phyloP scores from a whole-genome alignment of 2,329 filamentous ascomycete species.

The Dactylellina leptospora region DNA sequence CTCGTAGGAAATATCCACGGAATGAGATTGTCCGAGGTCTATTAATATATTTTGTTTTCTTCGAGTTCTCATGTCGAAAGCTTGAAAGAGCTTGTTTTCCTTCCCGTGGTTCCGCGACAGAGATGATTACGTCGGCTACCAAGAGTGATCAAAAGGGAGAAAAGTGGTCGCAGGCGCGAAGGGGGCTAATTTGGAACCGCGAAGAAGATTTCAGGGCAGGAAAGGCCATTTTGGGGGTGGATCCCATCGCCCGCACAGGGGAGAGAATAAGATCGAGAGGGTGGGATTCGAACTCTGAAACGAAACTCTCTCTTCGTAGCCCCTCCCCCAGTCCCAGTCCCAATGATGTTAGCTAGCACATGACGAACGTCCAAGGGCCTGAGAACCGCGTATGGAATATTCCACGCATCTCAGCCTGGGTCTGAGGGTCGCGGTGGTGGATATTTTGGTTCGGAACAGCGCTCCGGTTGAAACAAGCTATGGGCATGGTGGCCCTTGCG shows the following conservation, averaged over 20 bases:
- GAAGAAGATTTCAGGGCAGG: background rate
- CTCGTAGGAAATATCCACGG: slow-evolving; percentile 24
- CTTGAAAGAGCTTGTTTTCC: slow-evolving; percentile 47
- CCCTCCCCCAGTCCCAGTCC: background rate
- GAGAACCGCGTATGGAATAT: slow-evolving; percentile 26
- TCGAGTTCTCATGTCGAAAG: slow-evolving; percentile 15
- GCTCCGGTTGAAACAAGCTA: slow-evolving; percentile 51
- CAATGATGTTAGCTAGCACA: slow-evolving; percentile 15
- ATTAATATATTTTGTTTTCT: slow-evolving; percentile 34
- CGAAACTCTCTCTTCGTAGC: slow-evolving; percentile 5
- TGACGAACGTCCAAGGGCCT: slow-evolving; percentile 20
- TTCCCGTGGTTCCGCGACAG: slow-evolving; percentile 50
- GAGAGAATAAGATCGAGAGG: background rate
- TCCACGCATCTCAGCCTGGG: slow-evolving; percentile 13
- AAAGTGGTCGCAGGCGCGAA: background rate
- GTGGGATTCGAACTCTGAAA: slow-evolving; percentile 19
- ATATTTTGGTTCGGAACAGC: slow-evolving; percentile 35
- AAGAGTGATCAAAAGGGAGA: too few species aligned
- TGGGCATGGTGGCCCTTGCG: slow-evolving; percentile 29
- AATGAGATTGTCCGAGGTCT: slow-evolving; percentile 41
- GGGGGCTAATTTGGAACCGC: background rate
- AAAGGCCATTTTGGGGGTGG: background rate
- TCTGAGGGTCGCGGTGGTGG: background rate
- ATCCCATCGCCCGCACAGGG: background rate
- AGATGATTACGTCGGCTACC: background rate